Evolutionary conservation across 1,284 basidiomycete species (phyloP), one percentile per base, ranked within the genome.

Genomic region (Pterula multifida): DNA sequence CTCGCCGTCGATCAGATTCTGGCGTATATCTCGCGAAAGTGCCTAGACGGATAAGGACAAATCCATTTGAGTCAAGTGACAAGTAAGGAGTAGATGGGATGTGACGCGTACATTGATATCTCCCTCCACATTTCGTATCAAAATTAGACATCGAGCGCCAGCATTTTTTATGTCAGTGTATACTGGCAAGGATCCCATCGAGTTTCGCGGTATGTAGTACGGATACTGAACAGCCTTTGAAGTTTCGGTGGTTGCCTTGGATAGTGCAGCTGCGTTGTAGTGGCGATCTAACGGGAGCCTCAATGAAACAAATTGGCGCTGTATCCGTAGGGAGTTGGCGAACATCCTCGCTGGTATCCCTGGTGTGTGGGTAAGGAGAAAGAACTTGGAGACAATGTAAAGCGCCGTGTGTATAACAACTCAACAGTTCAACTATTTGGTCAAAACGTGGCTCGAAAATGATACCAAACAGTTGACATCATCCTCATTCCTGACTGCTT

Each of bases 121-220:
- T 13, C 75, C 75, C 45, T 72, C 58, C 3, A 77, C 63, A 61
- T 76, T 71, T 36, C 68, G 65, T 51, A 76, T 64, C 6, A 63
- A 63, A 28, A 72, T 52, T 28, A 64, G 60, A 51, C 68, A 61
- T 50, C 63, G 65, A 2, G 70, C 67, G 49, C 68, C 61, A 22
- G 59, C 67, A 56, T 73, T 73, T 56, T 69, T 73, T 46, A 72
- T 54, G 57, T 76, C 73, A 25, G 73, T 67, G 55, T 74, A 75
- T 22, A 77, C 72, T 45, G 75, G 75, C 26, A 77, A 62, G 13
- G 67, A 62, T 32, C 73, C 75, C 50, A 62, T 63, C 32, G 71
- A 55, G 59, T 71, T 77, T 53, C 73, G 70, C 21, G 63, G 65
- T 50, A 77, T 62, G 48, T 65, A 65, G 61, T 76, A 77, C 36